These are phyloP conservation scores for Colletotrichum nymphaeae DNA, from an alignment of 2,329 filamentous ascomycete species.

Conservation along the genomic window DNA sequence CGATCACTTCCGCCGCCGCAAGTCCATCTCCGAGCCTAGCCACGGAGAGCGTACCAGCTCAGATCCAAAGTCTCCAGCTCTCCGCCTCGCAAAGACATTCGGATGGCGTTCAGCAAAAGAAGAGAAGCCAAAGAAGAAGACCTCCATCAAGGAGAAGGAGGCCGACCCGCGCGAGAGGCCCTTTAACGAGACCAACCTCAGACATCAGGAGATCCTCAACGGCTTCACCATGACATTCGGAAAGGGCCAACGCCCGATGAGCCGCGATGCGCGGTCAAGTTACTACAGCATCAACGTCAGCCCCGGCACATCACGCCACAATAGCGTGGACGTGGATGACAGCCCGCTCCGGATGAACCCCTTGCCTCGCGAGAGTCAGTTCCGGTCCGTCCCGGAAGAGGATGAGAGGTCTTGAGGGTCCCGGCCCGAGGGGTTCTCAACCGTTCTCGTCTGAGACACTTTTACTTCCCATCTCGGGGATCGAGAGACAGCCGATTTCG, in stretches of 20 bases:
- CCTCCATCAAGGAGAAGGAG: constrained; percentile 39
- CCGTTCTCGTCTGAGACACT: not conserved
- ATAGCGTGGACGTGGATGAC: constrained; percentile 48
- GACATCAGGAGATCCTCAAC: constrained; percentile 59
- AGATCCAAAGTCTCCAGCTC: constrained; percentile 27
- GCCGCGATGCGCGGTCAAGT: constrained; percentile 28
- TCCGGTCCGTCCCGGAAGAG: constrained; percentile 22
- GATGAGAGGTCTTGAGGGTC: constrained; percentile 16
- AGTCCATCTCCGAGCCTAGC: constrained; percentile 48
- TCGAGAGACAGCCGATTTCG: not conserved
- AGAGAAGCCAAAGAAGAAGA: constrained; percentile 43
- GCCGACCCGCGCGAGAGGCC: constrained; percentile 57
- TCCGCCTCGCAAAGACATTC: constrained; percentile 36
- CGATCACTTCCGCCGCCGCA: constrained; percentile 55
- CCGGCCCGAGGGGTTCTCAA: not conserved
- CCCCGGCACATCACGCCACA: constrained; percentile 55
- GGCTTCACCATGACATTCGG: constrained; percentile 61
- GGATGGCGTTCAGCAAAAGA: constrained; percentile 40
- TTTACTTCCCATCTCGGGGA: not conserved
- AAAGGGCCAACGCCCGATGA: constrained; percentile 14
- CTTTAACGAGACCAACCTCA: constrained; percentile 57
- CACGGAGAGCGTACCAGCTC: constrained; percentile 46
- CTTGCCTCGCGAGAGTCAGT: constrained; percentile 9
- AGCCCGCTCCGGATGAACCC: constrained; percentile 24
- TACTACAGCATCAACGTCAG: constrained; percentile 46